phyloP scores from a whole-genome alignment of 1,284 basidiomycete species.

The Malassezia brasiliensis region DNA sequence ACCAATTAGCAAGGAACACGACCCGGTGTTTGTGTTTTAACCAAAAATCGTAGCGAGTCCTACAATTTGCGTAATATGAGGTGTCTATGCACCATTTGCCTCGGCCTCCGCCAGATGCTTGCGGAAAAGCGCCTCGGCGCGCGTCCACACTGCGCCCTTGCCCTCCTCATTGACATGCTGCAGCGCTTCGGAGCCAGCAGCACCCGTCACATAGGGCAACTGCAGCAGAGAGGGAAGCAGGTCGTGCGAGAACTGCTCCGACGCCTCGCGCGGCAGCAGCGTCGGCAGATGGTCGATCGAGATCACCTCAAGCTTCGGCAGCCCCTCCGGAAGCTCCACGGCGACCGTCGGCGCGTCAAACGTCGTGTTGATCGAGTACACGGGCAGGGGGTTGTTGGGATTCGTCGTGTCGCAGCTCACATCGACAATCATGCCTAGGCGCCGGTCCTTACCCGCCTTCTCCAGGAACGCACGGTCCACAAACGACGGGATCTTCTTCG shows the following conservation, averaged over 20 bases:
- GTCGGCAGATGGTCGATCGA: slow-evolving; percentile 98
- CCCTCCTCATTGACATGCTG: slow-evolving; percentile 29
- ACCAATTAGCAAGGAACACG: slow-evolving; percentile 62
- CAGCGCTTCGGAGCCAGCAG: slow-evolving; percentile 23
- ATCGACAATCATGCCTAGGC: slow-evolving; percentile 79
- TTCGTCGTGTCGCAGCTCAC: slow-evolving; percentile 99
- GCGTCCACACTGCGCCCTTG: slow-evolving; percentile 63
- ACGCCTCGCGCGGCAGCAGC: slow-evolving; percentile 85
- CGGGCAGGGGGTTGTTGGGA: slow-evolving; percentile 93
- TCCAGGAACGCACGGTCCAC: slow-evolving; percentile 65
- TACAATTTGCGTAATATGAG: no score
- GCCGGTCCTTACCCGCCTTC: slow-evolving; percentile 61
- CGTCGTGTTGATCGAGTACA: slow-evolving; percentile 91
- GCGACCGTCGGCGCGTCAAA: slow-evolving; percentile 86
- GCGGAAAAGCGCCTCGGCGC: slow-evolving; percentile 76
- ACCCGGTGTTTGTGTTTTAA: slow-evolving; percentile 46
- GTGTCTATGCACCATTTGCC: slow-evolving; percentile 20
- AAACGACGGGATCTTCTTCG: slow-evolving; percentile 78
- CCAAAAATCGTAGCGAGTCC: background rate
- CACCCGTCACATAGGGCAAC: slow-evolving; percentile 33
- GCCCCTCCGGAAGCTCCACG: slow-evolving; percentile 51
- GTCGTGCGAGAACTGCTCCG: slow-evolving; percentile 87
- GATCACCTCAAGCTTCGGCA: slow-evolving; percentile 63
- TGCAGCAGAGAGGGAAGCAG: slow-evolving; percentile 63
- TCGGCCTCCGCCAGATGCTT: slow-evolving; percentile 58